Evolutionary conservation across 176 grass and related monocot species (phyloP).

Genomic region (Stipa capillata): DNA sequence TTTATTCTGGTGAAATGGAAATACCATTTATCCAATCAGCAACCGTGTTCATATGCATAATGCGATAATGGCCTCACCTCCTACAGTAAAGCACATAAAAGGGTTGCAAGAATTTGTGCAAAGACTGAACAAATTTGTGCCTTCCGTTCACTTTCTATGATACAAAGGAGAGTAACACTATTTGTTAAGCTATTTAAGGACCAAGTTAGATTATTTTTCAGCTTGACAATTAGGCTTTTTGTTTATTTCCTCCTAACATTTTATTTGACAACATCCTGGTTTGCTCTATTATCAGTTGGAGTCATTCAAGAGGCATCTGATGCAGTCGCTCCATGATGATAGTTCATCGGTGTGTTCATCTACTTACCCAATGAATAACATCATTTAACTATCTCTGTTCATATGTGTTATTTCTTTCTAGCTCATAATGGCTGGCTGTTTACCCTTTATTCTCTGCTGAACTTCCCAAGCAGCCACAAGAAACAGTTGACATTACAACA

Average conservation of each 20-base stretch:
- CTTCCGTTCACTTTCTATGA: neutral
- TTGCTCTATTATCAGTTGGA: constrained; percentile 53
- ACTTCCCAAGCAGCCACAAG: constrained; percentile 35
- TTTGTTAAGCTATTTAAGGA: neutral
- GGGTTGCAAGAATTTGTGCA: neutral
- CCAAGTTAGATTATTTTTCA: neutral
- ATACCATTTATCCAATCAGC: neutral
- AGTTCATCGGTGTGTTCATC: constrained; percentile 54
- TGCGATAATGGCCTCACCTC: neutral
- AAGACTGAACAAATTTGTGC: neutral
- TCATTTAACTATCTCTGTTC: neutral
- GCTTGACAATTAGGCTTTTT: neutral
- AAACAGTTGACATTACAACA: constrained; percentile 71
- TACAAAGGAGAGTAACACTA: neutral
- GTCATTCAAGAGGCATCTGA: constrained; percentile 89
- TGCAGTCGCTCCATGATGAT: constrained; percentile 82
- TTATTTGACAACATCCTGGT: neutral
- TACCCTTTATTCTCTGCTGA: neutral
- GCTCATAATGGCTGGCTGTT: constrained; percentile 1
- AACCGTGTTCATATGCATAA: neutral
- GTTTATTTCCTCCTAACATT: neutral
- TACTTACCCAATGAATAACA: neutral
- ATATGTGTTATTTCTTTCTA: neutral
- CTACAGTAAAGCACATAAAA: neutral
- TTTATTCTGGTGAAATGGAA: neutral